phyloP scores from a whole-genome alignment of 1,284 basidiomycete genomes.

The Phylloboletellus chloephorus region DNA sequence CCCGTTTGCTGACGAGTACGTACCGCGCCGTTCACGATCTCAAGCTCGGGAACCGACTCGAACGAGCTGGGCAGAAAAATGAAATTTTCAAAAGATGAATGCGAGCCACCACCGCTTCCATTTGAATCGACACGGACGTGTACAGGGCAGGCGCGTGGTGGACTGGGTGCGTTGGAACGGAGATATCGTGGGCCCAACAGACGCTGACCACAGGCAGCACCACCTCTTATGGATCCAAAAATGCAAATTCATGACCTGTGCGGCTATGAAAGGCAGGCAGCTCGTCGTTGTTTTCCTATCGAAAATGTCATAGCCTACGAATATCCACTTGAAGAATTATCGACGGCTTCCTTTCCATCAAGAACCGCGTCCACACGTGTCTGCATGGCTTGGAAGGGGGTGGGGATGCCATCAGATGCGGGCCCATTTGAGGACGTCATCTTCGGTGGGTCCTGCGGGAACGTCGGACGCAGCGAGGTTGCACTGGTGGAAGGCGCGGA shows the following conservation, averaged over 20 bases:
- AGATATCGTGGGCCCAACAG: constrained; percentile 12
- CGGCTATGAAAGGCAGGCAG: constrained; percentile 6
- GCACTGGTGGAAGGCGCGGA: constrained; percentile 63
- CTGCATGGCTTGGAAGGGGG: constrained; percentile 2
- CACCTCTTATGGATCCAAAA: too few relatives aligned
- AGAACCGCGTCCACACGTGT: constrained; percentile 8
- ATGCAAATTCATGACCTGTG: constrained; percentile 17
- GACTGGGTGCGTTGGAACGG: constrained; percentile 5
- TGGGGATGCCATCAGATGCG: constrained; percentile 19
- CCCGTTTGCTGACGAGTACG: neutral
- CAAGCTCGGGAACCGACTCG: constrained; percentile 1
- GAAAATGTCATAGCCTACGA: constrained; percentile 10
- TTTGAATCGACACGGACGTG: constrained; percentile 11
- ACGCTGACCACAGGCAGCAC: too few relatives aligned
- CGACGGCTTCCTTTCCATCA: constrained; percentile 6
- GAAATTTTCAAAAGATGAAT: constrained; percentile 12
- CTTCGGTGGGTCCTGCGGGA: constrained; percentile 46
- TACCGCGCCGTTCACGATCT: constrained; percentile 1
- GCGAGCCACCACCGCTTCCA: constrained; percentile 11
- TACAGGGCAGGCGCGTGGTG: constrained; percentile 6
- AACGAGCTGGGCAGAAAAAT: neutral
- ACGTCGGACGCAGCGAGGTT: constrained; percentile 60
- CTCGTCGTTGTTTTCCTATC: constrained; percentile 4
- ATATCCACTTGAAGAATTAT: constrained; percentile 8
- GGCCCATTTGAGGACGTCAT: constrained; percentile 43